Evolutionary conservation across 305 asterid genomes (phyloP).

Genomic region (Fraxinus albicans): DNA sequence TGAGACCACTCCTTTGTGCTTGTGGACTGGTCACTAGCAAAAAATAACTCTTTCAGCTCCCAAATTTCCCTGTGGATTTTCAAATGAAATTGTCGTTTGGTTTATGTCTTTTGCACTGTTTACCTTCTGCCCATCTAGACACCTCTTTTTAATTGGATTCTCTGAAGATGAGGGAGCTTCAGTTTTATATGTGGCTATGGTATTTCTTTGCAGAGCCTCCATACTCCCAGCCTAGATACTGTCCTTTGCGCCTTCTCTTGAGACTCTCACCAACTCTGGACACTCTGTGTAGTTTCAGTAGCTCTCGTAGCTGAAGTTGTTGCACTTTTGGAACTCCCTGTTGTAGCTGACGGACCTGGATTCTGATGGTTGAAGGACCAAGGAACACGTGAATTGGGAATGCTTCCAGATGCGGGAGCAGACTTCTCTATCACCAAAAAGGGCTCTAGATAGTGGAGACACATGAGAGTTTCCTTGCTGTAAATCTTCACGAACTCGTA

Average conservation of each 20-base stretch:
- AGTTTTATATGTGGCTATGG: not conserved
- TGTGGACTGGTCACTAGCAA: conserved; percentile 7
- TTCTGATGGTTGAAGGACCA: conserved; percentile 21
- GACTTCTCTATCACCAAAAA: conserved; percentile 36
- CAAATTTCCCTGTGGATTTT: conserved; percentile 12
- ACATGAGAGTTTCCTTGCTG: conserved; percentile 27
- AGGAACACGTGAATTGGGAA: not conserved
- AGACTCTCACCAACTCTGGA: conserved; percentile 10
- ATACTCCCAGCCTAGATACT: not conserved
- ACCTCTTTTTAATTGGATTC: conserved; percentile 25
- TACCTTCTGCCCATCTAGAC: conserved; percentile 10
- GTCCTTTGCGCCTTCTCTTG: conserved; percentile 23
- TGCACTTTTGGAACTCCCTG: conserved; percentile 8
- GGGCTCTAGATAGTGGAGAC: conserved; percentile 30
- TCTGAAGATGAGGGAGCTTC: conserved; percentile 16
- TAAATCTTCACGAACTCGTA: conserved; percentile 23
- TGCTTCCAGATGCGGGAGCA: conserved; percentile 28
- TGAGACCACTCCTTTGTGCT: conserved; percentile 19
- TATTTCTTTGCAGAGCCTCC: conserved; percentile 1
- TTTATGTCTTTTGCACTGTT: conserved; percentile 1
- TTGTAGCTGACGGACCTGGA: conserved; percentile 8
- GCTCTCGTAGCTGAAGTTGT: conserved; percentile 4
- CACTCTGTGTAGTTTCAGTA: conserved; percentile 12
- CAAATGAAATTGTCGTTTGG: conserved; percentile 12
- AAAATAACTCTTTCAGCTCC: conserved; percentile 15